Base-by-base conservation (phyloP, 331 rosid genomes). In the Saraca asoca region DNA sequence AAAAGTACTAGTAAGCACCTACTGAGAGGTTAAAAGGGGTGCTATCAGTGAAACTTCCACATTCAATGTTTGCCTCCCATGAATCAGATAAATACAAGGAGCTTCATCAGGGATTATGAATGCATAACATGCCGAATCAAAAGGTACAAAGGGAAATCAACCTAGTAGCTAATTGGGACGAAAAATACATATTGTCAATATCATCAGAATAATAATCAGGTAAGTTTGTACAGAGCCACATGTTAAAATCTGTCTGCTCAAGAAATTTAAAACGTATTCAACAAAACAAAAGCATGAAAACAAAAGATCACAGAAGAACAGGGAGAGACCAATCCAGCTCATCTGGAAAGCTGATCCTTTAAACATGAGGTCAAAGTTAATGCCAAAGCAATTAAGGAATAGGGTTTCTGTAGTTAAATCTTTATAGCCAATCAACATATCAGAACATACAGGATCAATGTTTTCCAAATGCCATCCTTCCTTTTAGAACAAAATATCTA, bases 81-180 rank as follows among this genome's bases (percentile, higher is more conserved):
- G 79, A 80, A 76, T 72, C 79, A 76, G 79, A 72, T 64, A 68
- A 76, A 72, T 63, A 72, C 71, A 51, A 51, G 62, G 37, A 51
- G 74, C 62, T 72, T 56, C 70, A 76, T 62, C 79, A 43, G 79
- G 81, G 81, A 72, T 72, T 72, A 76, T 44, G 81, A 72, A 80
- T 70, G 81, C 69, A 71, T n/a, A 44, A 13, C 34, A 13, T 15
- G 65, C 42, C 1, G 17, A 54, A 50, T 55, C 18, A 7, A 13
- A 5, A 49, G 55, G 61, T 15, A 13, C 55, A 57, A n/a, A 41
- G 5, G 29, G 13, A 70, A 64, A 51, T 9, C 13, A 44, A 41
- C 59, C 52, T 33, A 35, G 61, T 50, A 7, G 43, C 11, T 39
- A 59, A 56, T 66, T 46, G 12, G 33, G 68, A 10, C 24, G 45